These are phyloP conservation scores for Quambalaria eucalypti DNA, from an alignment of 1,284 basidiomycete species.

Conservation along the genomic window DNA sequence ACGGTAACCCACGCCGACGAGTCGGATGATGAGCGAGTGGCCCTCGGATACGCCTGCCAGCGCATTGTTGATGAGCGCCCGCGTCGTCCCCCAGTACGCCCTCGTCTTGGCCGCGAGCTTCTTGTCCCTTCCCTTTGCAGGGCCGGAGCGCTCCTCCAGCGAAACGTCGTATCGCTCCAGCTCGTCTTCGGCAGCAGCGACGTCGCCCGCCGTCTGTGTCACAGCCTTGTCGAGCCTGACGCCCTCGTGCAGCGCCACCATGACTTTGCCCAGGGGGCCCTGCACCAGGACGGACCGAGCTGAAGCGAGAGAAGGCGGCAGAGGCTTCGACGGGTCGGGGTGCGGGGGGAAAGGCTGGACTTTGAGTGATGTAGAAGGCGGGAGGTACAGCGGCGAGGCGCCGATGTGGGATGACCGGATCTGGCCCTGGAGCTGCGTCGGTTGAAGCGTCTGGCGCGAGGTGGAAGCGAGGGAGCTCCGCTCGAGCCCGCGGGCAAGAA, in stretches of 20 bases:
- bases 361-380: constrained; percentile 17
- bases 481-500: too few relatives aligned
- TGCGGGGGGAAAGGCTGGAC: constrained; percentile 37
- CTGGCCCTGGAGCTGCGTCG: background rate
- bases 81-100: constrained; percentile 73
- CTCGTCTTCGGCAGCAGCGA: background rate
- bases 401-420: constrained; percentile 31
- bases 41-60: constrained; percentile 80
- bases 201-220: background rate
- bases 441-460: background rate
- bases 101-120: too few relatives aligned
- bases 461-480: background rate
- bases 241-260: constrained; percentile 32
- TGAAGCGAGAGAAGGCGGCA: constrained; percentile 23
- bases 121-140: background rate
- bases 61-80: constrained; percentile 80
- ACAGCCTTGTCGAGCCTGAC: background rate
- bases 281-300: constrained; percentile 31
- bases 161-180: background rate
- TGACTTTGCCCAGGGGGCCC: constrained; percentile 32
- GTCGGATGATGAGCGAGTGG: constrained; percentile 68
- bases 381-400: constrained; percentile 28
- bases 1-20: constrained; percentile 93
- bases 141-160: background rate
- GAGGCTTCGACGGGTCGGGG: constrained; percentile 30